phyloP scores from a whole-genome alignment of 306 rosid genomes.

The Pyrus betulifolia region DNA sequence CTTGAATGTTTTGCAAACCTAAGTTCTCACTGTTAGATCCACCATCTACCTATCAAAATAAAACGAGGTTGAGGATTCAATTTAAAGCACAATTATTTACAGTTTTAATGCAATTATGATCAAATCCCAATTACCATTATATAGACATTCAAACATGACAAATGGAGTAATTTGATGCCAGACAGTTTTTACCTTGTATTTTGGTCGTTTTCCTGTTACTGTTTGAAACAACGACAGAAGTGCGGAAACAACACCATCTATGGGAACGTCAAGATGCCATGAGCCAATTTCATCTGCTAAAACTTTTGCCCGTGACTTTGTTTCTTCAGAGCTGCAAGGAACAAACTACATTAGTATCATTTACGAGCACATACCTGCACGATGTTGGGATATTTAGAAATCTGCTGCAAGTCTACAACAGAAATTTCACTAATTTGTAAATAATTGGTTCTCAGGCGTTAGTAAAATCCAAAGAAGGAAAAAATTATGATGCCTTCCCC shows the following conservation, averaged over 20 bases:
- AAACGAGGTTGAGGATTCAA: conserved; percentile 8
- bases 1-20: conserved; percentile 91
- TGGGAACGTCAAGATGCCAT: conserved; percentile 91
- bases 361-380: neutral
- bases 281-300: conserved; percentile 88
- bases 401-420: neutral
- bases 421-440: conserved; percentile 5
- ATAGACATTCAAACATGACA: neutral
- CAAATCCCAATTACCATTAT: neutral
- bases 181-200: conserved; percentile 54
- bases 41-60: conserved; percentile 67
- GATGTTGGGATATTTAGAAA: neutral
- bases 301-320: conserved; percentile 62
- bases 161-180: neutral
- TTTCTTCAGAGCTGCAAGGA: conserved; percentile 70
- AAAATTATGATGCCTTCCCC: neutral
- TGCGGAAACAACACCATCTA: conserved; percentile 70
- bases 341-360: neutral
- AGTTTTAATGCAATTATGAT: neutral
- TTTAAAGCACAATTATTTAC: neutral
- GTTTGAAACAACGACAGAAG: conserved; percentile 67
- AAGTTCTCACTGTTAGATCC: conserved; percentile 83
- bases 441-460: neutral
- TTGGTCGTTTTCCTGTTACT: conserved; percentile 73
- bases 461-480: neutral